A percentile compares a stretch with the other conserved stretches of the same genome.
Evolutionary conservation across 441 rosid genomes (phyloP).

Genomic region (Pelargonium exstipulatum): DNA sequence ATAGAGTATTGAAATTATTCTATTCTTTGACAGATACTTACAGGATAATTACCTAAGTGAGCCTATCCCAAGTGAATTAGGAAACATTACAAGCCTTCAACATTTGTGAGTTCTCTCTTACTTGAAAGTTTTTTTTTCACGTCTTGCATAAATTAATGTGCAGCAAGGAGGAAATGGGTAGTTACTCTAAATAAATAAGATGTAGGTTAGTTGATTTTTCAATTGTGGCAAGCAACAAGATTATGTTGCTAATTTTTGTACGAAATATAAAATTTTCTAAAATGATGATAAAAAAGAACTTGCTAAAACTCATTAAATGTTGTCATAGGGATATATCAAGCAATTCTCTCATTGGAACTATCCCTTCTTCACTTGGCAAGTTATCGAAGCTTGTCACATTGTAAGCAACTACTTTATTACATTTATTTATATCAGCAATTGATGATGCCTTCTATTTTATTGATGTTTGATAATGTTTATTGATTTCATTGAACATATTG

Average conservation of each 20-base stretch:
- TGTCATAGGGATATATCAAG: conserved; percentile 70
- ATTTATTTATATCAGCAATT: conserved; percentile 13
- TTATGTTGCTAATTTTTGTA: too few species aligned
- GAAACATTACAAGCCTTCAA: conserved; percentile 60
- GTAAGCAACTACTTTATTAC: conserved; percentile 48
- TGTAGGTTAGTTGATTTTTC: too few species aligned
- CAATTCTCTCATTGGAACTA: conserved; percentile 63
- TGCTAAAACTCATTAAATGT: background rate
- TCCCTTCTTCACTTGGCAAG: conserved; percentile 77
- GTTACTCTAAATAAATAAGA: too few species aligned
- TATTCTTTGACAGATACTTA: conserved; percentile 56
- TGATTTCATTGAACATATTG: conserved; percentile 23
- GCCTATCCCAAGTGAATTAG: conserved; percentile 70
- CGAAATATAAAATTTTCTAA: too few species aligned
- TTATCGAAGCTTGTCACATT: conserved; percentile 50
- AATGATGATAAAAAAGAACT: too few species aligned
- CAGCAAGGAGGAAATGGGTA: too few species aligned
- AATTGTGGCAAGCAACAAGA: too few species aligned
- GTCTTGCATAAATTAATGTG: too few species aligned
- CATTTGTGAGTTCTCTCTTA: conserved; percentile 54
- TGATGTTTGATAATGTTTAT: conserved; percentile 7
- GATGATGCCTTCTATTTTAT: conserved; percentile 1
- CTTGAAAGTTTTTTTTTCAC: conserved; percentile 12
- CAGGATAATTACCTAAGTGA: conserved; percentile 88
- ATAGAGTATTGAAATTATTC: conserved; percentile 2